phyloP scores from a whole-genome alignment of 129 eudicot genomes.

The Cynara cardunculus region DNA sequence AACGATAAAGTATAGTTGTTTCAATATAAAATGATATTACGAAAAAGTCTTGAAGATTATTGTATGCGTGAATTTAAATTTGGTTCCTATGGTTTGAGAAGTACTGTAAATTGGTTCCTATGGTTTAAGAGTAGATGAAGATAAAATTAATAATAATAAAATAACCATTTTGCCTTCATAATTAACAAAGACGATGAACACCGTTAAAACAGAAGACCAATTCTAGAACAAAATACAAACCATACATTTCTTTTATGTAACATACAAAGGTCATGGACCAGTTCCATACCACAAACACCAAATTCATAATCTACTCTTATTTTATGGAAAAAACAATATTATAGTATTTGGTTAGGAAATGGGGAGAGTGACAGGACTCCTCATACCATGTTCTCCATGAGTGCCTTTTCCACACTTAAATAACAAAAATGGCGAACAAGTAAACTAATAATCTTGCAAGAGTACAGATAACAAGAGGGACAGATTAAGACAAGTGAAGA shows the following conservation, averaged over 20 bases:
- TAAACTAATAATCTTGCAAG: background rate
- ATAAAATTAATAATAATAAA: too few relatives aligned
- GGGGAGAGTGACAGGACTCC: conserved; percentile 35
- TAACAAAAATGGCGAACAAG: conserved; percentile 7
- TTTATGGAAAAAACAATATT: too few relatives aligned
- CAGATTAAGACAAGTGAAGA: conserved; percentile 39
- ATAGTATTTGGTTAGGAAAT: background rate
- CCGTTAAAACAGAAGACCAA: background rate
- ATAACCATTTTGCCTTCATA: background rate
- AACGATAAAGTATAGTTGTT: too few relatives aligned
- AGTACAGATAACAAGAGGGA: conserved; percentile 17
- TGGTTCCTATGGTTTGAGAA: background rate
- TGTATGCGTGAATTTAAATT: too few relatives aligned
- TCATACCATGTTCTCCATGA: conserved; percentile 34
- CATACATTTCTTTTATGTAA: background rate
- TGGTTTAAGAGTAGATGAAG: too few relatives aligned
- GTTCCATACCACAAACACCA: background rate
- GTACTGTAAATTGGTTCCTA: background rate
- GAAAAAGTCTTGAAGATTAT: too few relatives aligned
- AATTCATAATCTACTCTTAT: background rate
- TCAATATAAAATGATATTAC: too few relatives aligned
- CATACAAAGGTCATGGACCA: background rate
- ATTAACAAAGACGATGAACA: too few relatives aligned
- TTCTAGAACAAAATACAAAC: background rate
- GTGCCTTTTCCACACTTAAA: conserved; percentile 12